Conservation (phyloP, 2,329 filamentous ascomycete species). For the Colletotrichum costaricense region DNA sequence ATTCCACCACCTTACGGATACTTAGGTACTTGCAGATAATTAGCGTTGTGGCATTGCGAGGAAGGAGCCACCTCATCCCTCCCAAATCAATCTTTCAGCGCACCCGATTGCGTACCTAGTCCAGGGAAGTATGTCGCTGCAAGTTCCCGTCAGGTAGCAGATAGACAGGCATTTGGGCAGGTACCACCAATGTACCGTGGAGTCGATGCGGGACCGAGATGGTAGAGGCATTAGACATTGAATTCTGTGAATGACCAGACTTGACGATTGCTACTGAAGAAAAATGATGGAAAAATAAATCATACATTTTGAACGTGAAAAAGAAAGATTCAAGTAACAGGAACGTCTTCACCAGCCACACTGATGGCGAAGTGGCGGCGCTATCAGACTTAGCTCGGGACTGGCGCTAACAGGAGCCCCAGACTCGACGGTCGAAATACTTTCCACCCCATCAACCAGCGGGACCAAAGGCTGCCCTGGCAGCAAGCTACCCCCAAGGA, state of each 20-base stretch:
- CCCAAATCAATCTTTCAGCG: background rate
- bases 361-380: slow-evolving; percentile 18
- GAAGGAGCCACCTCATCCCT: slow-evolving; percentile 3
- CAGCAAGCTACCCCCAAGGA: slow-evolving; percentile 32
- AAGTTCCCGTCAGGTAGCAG: slow-evolving; percentile 31
- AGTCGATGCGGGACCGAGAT: slow-evolving; percentile 2
- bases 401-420: slow-evolving; percentile 23
- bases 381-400: background rate
- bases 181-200: slow-evolving; percentile 10
- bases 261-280: no score
- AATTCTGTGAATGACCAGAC: background rate
- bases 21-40: background rate
- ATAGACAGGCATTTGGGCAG: slow-evolving; percentile 22
- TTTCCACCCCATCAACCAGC: slow-evolving; percentile 6
- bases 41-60: background rate
- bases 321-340: background rate
- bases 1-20: background rate
- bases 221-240: background rate
- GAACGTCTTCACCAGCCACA: background rate
- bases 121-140: slow-evolving; percentile 20
- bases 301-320: no score
- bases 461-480: slow-evolving; percentile 21
- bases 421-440: slow-evolving; percentile 18
- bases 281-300: background rate
- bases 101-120: slow-evolving; percentile 4